Base-by-base conservation (phyloP, 2,329 filamentous ascomycete genomes). In the Sporothrix sp. region DNA sequence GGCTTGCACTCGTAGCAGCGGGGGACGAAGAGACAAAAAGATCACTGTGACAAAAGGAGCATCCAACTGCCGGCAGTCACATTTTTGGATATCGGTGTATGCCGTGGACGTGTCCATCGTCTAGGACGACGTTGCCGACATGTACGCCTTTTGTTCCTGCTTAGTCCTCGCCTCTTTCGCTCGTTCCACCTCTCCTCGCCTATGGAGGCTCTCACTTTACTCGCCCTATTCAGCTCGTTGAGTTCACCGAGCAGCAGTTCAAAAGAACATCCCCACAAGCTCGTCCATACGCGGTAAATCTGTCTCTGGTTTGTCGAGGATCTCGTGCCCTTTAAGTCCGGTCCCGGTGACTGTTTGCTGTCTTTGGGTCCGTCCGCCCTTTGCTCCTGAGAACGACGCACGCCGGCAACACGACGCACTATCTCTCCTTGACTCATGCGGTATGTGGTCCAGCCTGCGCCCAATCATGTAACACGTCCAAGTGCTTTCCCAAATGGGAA, bases 251-350 rank as follows among this genome's bases (percentile, higher is more conserved):
- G 21, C n/a, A n/a, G 33, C 39, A 10, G 49, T 56, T 21, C 33
- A 53, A 40, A 46, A 50, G 10, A 28, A 43, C 20, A 25, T 54
- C 14, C 27, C 33, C 30, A 50, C 51, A 6, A 23, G 11, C 8
- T 18, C 20, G n/a, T 20, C 20, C 50, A 45, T 55, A 37, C 51
- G 53, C 53, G 53, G 53, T 33, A 39, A 35, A 30, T 48, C 53
- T 2, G 53, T 53, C 20, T 51, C 53, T 55, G 53, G 51, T 43
- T 51, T 27, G 53, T 55, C 44, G 51, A 55, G 30, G 53, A 55
- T 39, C 20, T 55, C 39, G 50, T 52, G 13, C 53, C 53, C 10
- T 28, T 18, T 13, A 33, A 51, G 18, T 27, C 48, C 10, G 21
- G 21, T 4, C 36, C 51, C 3, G 53, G 51, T 35, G 53, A 55